These are phyloP conservation scores for Diaporthe eres DNA, from an alignment of 2,329 filamentous ascomycete species.

Conservation along the genomic window DNA sequence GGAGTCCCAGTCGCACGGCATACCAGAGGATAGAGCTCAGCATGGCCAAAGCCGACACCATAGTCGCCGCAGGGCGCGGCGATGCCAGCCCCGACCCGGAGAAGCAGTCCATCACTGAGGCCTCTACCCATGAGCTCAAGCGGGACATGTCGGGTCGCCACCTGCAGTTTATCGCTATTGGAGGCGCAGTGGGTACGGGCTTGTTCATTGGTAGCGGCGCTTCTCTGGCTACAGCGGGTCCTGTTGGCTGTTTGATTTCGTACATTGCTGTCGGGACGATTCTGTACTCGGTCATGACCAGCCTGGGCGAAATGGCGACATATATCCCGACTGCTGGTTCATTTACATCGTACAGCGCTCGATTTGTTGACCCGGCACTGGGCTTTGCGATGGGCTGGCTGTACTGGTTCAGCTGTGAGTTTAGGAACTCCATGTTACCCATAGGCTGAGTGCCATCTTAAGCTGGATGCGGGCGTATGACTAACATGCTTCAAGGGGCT, in stretches of 20 bases:
- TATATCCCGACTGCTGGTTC: constrained; percentile 84
- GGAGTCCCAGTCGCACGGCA: neutral
- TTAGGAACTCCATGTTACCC: neutral
- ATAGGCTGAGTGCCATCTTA: neutral
- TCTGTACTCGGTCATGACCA: constrained; percentile 82
- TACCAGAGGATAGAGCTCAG: neutral
- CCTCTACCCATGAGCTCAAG: constrained; percentile 40
- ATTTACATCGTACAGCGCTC: constrained; percentile 82
- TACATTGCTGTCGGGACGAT: constrained; percentile 80
- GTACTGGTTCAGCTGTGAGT: constrained; percentile 81
- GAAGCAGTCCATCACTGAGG: constrained; percentile 39
- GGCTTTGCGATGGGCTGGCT: constrained; percentile 87
- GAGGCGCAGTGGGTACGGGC: constrained; percentile 79
- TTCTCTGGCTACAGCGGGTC: constrained; percentile 74
- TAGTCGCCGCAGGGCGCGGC: constrained; percentile 34
- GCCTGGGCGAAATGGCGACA: constrained; percentile 80
- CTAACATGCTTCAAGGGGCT: constrained; percentile 56
- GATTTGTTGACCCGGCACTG: constrained; percentile 80
- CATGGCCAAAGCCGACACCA: constrained; percentile 38
- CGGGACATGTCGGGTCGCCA: constrained; percentile 52
- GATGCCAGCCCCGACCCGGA: constrained; percentile 39
- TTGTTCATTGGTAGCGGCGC: constrained; percentile 78
- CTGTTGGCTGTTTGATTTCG: constrained; percentile 75
- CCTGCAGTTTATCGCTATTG: constrained; percentile 66
- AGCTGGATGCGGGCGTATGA: neutral